Evolutionary conservation across 2,329 filamentous ascomycete species (phyloP).

Genomic region (Myriosclerotinia duriaeana): DNA sequence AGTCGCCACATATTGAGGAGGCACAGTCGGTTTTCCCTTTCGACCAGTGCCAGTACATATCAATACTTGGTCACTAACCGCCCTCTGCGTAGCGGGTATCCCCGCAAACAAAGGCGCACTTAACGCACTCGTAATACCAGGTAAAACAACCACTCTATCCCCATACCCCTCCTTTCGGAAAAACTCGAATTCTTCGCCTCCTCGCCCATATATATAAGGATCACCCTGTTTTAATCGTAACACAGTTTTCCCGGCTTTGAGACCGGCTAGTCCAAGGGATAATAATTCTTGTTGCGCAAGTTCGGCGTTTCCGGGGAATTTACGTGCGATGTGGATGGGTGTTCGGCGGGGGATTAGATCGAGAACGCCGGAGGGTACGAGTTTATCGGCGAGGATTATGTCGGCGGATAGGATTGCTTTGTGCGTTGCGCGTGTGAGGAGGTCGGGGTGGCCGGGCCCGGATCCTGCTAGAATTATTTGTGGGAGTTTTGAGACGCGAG

Average conservation of each 20-base stretch:
- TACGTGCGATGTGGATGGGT: constrained; percentile 86
- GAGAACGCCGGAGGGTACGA: constrained; percentile 80
- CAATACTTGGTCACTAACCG: constrained; percentile 87
- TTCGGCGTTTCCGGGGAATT: constrained; percentile 97
- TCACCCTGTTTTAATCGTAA: constrained; percentile 94
- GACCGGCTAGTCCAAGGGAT: constrained; percentile 68
- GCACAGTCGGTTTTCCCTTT: constrained; percentile 79
- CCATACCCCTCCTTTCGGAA: constrained; percentile 72
- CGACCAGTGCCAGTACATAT: constrained; percentile 96
- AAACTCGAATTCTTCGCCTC: constrained; percentile 86
- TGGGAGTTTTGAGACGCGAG: constrained; percentile 49
- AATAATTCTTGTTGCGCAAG: constrained; percentile 88
- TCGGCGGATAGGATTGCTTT: constrained; percentile 74
- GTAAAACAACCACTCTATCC: constrained; percentile 67
- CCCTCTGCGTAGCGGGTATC: constrained; percentile 85
- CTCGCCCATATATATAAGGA: constrained; percentile 92
- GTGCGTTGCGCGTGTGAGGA: constrained; percentile 80
- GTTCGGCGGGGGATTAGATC: constrained; percentile 88
- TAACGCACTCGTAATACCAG: constrained; percentile 86
- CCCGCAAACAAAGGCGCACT: constrained; percentile 84
- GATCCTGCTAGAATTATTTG: constrained; percentile 86
- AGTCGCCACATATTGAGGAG: constrained; percentile 72
- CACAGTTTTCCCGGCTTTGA: constrained; percentile 72
- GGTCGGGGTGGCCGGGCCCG: constrained; percentile 87
- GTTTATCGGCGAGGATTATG: constrained; percentile 81